Percentiles rank a stretch among this genome's conserved stretches.
phyloP scores from a whole-genome alignment of 768 basidiomycete genomes.

The Mycena vitilis region DNA sequence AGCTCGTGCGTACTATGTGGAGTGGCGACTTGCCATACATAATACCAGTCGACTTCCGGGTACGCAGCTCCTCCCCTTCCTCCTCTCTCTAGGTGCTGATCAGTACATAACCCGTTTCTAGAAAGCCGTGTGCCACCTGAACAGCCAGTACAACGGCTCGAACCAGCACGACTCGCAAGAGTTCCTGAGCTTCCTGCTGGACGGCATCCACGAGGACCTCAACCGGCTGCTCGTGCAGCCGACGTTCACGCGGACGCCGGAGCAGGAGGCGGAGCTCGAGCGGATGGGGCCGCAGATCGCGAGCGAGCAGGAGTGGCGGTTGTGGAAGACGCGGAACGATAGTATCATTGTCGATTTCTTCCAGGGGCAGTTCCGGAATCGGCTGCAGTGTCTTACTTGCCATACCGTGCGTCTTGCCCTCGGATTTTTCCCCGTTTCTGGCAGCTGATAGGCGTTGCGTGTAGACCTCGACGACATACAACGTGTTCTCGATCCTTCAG shows the following conservation, averaged over 20 bases:
- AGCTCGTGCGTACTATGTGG: constrained; percentile 88
- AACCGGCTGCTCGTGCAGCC: constrained; percentile 86
- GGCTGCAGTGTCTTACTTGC: constrained; percentile 91
- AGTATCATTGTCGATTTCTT: constrained; percentile 96
- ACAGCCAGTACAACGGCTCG: constrained; percentile 81
- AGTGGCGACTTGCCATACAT: constrained; percentile 86
- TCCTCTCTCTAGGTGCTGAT: not conserved
- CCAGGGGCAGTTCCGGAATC: constrained; percentile 96
- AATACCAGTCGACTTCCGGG: constrained; percentile 86
- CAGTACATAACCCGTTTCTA: constrained; percentile 34
- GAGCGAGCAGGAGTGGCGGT: constrained; percentile 92
- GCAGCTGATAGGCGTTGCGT: constrained; percentile 16
- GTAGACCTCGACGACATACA: constrained; percentile 97
- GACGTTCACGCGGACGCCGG: constrained; percentile 70
- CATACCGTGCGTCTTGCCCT: constrained; percentile 68
- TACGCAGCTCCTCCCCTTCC: constrained; percentile 50
- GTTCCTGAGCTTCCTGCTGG: constrained; percentile 93
- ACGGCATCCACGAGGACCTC: constrained; percentile 91
- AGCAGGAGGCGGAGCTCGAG: constrained; percentile 91
- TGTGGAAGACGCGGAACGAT: constrained; percentile 91
- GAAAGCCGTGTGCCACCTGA: constrained; percentile 62
- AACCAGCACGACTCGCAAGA: constrained; percentile 99
- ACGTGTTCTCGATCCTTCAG: constrained; percentile 95
- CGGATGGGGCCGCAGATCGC: constrained; percentile 87
- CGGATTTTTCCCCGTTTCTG: not conserved